Evolutionary conservation across 2,329 filamentous ascomycete genomes (phyloP), one percentile per base, ranked within the genome.

Genomic region (Magnaporthiopsis rhizophila): DNA sequence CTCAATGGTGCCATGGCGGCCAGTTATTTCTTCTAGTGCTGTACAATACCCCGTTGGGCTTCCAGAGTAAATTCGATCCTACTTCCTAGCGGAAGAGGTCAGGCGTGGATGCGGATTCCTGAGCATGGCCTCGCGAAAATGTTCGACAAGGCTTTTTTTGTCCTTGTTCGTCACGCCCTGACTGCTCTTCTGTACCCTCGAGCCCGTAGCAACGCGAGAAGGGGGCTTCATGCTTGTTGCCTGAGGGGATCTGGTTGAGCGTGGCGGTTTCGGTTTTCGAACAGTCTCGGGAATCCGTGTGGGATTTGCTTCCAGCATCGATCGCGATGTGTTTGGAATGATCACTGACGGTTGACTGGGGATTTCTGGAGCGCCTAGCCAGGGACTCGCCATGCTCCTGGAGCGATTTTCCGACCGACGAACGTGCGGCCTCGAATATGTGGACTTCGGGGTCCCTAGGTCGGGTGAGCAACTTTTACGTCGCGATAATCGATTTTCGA

Each of bases 291-390:
- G 62, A 21, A 63, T 63, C 26, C 53, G 38, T 30, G 24, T 50
- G 15, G 56, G 62, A 30, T 59, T 63, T 18, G 32, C 36, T 5
- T 50, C 57, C 26, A 59, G 26, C 3, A 59, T 11, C 18, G 62
- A 59, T 26, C 58, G 5, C 4, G 62, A 63, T 6, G 62, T 63
- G 53, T 63, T 63, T 11, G 62, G 62, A 21, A 63, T 63, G 57
- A 59, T 45, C 3, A 45, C 34, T n/a, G 62, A 45, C 8, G 62
- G 24, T 30, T 18, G 9, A 32, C 62, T 63, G 28, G 32, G 57
- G 9, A 53, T 21, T 18, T 32, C 57, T 13, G n/a, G 13, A 32
- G 24, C 21, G 11, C 7, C 12, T 38, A 58, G 32, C 36, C 62
- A 58, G 32, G n/a, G 21, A 36, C 15, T 13, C n/a, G 9, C 28